Evolutionary conservation across 176 grass and related monocot genomes (phyloP).

Genomic region (Oryza meridionalis): DNA sequence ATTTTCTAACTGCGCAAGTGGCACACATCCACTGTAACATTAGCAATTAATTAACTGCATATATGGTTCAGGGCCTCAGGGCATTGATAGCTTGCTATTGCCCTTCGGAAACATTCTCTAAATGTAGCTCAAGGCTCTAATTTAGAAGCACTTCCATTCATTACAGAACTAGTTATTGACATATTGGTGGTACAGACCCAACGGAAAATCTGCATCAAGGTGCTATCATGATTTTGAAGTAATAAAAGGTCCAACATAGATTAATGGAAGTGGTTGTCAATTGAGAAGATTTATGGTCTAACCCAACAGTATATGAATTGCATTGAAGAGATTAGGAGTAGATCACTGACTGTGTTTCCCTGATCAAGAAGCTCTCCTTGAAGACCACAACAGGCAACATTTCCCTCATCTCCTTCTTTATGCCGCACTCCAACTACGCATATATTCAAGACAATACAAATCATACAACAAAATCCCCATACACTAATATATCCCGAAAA

Average conservation of each 20-base stretch:
- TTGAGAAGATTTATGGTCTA: not conserved
- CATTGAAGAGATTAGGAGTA: constrained; percentile 9
- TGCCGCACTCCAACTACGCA: constrained; percentile 58
- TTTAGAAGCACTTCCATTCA: not conserved
- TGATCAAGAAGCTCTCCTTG: constrained; percentile 95
- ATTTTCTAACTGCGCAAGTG: constrained; percentile 13
- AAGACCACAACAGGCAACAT: constrained; percentile 92
- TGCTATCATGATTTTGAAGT: not conserved
- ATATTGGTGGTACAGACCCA: not conserved
- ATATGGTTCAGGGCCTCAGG: not conserved
- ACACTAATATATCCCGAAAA: not conserved
- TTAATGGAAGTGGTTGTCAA: not conserved
- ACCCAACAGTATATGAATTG: constrained; percentile 15
- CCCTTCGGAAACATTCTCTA: not conserved
- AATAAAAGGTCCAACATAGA: constrained; percentile 9
- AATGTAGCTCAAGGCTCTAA: not conserved
- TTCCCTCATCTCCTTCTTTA: constrained; percentile 87
- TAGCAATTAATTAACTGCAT: not conserved
- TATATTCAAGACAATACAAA: constrained; percentile 31
- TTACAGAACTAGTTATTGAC: not conserved
- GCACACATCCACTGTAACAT: not conserved
- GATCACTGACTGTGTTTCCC: constrained; percentile 92
- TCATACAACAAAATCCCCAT: constrained; percentile 14
- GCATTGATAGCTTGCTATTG: not conserved
- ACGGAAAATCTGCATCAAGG: not conserved